Base-by-base conservation (phyloP, 129 eudicot species). In the Flaveria trinervia region DNA sequence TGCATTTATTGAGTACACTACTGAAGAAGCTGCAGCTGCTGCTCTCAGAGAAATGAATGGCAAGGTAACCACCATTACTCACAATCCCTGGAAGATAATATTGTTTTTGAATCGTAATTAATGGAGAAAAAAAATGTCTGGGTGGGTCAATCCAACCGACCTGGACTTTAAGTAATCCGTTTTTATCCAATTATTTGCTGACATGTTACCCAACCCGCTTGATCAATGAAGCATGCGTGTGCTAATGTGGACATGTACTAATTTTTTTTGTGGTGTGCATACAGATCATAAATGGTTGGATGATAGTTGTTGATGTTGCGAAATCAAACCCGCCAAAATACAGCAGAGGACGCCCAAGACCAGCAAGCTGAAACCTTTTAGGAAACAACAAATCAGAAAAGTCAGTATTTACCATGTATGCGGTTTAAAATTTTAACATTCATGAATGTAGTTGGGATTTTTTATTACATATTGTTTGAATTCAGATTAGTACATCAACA, bases 1-100 rank as follows among this genome's bases (percentile, higher is more conserved):
- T 73, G 98, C 97, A 2, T 94, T 94, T 79, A 79, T 94, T 7
- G 98, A 91, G 89, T 94, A 94, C 81, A 91, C 96, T 52, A 91
- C 89, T 12, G 93, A 89, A 86, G 96, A 91, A 81, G 96, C 98
- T 69, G 98, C 98, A 26, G 72, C 80, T 60, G 76, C 85, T 28
- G 98, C 98, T 77, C 97, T 94, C 28, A 82, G 76, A 65, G 96
- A 94, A 79, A 94, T 94, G 98, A 94, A 94, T 75, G 98, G 98
- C 61, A 91, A 94, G 92, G 98, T 94, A 84, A 77, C 48, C 20
- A 72, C 48, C 68, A 41, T 30, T 57, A 44, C 26, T 41, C 48
- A 41, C 41, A 46, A 54, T 8, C 39, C 59, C 17, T 5, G 4
- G 9, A 60, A 60, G 25, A 10, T 3, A 10, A 23, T 30, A 30